Base-by-base conservation (phyloP, 1,284 basidiomycete genomes). In the Trichosporon sp. region DNA sequence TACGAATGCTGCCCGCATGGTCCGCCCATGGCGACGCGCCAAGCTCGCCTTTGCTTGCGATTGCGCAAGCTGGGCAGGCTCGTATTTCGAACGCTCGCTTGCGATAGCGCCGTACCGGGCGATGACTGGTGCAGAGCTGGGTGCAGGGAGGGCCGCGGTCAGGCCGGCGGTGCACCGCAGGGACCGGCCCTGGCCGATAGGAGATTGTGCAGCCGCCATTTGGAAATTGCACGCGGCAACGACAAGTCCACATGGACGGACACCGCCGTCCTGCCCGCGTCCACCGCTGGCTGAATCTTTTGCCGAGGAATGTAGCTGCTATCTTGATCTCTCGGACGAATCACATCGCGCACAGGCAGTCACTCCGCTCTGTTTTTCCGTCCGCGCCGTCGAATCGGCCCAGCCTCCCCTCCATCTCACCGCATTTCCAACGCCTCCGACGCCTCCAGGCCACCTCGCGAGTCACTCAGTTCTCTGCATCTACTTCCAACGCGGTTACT, bases 271-370 rank as follows among this genome's bases (percentile, higher is more conserved):
- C 29, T 32, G 56, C 21, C 56, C 56, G 56, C 23, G 47, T n/a
- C 47, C 47, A n/a, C 47, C 18, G 21, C 47, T 32, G 56, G 56
- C 27, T 60, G 56, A 60, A 60, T 60, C 56, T 60, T 60, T 60
- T 60, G 56, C 56, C 56, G 56, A 60, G 56, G 56, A 60, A 60
- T 60, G 56, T 60, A 7, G 29, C 13, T 60, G 56, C 56, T 60
- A 60, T 60, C 56, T 13, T n/a, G 56, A 60, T 60, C 56, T n/a
- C 56, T 8, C 21, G 18, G 56, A 8, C 56, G 27, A 60, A 60
- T 60, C 56, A 60, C 56, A 60, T 18, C 56, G 15, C 13, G 15
- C 13, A 7, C 5, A 11, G 56, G 18, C 27, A 32, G 47, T 23
- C 47, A 51, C 47, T 51, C 47, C 47, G 47, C 47, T 25, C 8